Conservation (phyloP, 768 basidiomycete genomes). For the Gloeophyllum trabeum region DNA sequence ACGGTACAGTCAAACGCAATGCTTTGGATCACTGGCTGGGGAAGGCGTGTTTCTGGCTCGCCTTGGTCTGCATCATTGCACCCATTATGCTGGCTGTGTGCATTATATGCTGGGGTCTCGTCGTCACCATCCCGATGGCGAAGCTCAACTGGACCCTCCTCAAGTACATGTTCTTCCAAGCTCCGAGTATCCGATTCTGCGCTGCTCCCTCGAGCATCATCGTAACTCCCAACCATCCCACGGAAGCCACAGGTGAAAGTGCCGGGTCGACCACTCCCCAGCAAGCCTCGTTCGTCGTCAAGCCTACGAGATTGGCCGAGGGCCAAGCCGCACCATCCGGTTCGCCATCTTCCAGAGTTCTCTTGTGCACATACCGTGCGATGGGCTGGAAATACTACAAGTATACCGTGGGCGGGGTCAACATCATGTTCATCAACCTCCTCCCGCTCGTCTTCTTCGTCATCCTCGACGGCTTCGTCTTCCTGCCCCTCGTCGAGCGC, state of each 20-base stretch:
- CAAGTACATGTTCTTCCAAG: slow-evolving; percentile 66
- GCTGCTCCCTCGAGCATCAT: slow-evolving; percentile 71
- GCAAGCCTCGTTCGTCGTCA: slow-evolving; percentile 46
- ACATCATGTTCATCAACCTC: slow-evolving; percentile 96
- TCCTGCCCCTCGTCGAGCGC: slow-evolving; percentile 62
- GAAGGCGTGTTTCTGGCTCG: slow-evolving; percentile 71
- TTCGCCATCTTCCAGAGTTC: slow-evolving; percentile 73
- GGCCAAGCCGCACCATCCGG: slow-evolving; percentile 87
- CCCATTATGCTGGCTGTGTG: slow-evolving; percentile 86
- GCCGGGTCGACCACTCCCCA: slow-evolving; percentile 9
- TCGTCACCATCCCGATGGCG: slow-evolving; percentile 97
- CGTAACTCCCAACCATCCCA: slow-evolving; percentile 25
- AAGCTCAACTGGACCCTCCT: slow-evolving; percentile 94
- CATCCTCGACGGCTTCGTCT: slow-evolving; percentile 84
- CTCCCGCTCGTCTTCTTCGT: slow-evolving; percentile 90
- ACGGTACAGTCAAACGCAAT: too few relatives aligned
- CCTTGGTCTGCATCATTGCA: slow-evolving; percentile 67
- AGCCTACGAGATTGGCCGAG: slow-evolving; percentile 63
- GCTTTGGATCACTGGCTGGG: slow-evolving; percentile 52
- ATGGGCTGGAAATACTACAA: slow-evolving; percentile 92
- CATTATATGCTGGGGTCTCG: slow-evolving; percentile 86
- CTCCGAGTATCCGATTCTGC: slow-evolving; percentile 85
- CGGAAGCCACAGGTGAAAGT: slow-evolving; percentile 15
- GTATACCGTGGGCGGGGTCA: slow-evolving; percentile 97
- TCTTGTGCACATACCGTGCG: slow-evolving; percentile 92